Evolutionary conservation across 2,329 filamentous ascomycete species (phyloP), one percentile per base, ranked within the genome.

Genomic region (Capronia coronata): DNA sequence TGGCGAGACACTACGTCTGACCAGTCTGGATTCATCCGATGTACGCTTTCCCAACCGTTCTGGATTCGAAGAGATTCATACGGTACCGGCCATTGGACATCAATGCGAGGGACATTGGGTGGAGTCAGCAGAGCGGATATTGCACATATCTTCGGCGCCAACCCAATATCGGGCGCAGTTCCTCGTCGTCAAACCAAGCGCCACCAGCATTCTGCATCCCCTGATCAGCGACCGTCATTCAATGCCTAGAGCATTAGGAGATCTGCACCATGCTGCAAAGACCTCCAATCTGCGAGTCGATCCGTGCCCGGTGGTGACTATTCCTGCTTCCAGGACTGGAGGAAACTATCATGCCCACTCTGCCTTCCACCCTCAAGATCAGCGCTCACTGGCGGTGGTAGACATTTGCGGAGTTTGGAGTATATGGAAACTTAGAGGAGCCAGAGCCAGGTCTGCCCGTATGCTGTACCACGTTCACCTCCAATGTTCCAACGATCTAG

Each of bases 321-420:
- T 80, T 30, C 58, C 63, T 1, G 62, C 63, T 11, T 61, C 64
- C 1, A 60, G 70, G 21, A 77, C 72, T 1, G 75, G 72, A 9
- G 72, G 69, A 1, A 61, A 62, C 23, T 56, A 71, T 2, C 77
- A 80, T 61, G 72, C 72, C 1, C 72, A 81, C 63, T 68, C 82
- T 9, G 62, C 71, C 5, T 82, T 83, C 63, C 80, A 82, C 58
- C 78, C 78, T 2, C 77, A 74, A 68, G 76, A 77, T 60, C 70
- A 75, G 49, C 69, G 70, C n/a, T 75, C 79, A 58, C 62, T 82
- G 49, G 79, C 70, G 1, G 66, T 82, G 11, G 63, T 82, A 16
- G 77, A 82, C 60, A 68, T 70, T 38, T 57, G 63, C 23, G 77
- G 77, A 1, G 66, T 65, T 32, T 83, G 79, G 80, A 73, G 67